These are phyloP conservation scores for Globisporangium camurandrum DNA, from an alignment of 352 stramenopile species.

Conservation along the genomic window DNA sequence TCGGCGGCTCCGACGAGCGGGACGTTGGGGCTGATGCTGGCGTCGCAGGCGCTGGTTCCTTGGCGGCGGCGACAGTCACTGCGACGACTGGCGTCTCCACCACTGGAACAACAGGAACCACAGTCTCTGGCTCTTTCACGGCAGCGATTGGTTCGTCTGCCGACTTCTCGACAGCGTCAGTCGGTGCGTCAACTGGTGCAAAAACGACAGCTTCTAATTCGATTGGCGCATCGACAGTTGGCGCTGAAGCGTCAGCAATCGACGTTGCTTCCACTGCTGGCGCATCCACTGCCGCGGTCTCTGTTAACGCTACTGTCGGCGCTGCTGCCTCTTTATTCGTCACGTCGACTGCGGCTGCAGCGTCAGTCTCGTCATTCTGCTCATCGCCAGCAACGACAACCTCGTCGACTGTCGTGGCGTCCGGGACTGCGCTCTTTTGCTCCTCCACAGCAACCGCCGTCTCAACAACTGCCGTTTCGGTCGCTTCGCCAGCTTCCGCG, in stretches of 20 bases:
- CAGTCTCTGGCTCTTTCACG: slow-evolving; percentile 14
- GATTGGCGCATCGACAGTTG: not conserved
- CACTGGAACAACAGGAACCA: slow-evolving; percentile 2
- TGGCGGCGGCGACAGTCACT: no score
- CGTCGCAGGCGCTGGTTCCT: no score
- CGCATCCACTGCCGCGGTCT: not conserved
- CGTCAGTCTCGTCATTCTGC: slow-evolving; percentile 1
- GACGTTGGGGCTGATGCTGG: not conserved
- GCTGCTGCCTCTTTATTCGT: slow-evolving; percentile 4
- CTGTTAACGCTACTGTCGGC: not conserved
- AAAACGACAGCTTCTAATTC: slow-evolving; percentile 1
- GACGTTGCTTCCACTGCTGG: slow-evolving; percentile 1
- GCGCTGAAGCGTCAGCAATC: no score
- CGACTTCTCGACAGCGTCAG: not conserved
- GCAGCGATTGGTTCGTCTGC: slow-evolving; percentile 1
- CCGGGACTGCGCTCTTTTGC: no score
- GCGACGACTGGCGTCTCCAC: not conserved
- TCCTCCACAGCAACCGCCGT: not conserved
- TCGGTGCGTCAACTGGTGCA: not conserved
- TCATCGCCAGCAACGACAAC: not conserved
- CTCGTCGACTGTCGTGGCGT: not conserved
- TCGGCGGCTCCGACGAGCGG: not conserved
- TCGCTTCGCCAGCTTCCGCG: no score
- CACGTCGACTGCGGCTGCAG: slow-evolving; percentile 7
- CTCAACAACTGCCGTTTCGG: not conserved